Evolutionary conservation across 106 monocot genomes (phyloP).

Genomic region (Acorus calamus): DNA sequence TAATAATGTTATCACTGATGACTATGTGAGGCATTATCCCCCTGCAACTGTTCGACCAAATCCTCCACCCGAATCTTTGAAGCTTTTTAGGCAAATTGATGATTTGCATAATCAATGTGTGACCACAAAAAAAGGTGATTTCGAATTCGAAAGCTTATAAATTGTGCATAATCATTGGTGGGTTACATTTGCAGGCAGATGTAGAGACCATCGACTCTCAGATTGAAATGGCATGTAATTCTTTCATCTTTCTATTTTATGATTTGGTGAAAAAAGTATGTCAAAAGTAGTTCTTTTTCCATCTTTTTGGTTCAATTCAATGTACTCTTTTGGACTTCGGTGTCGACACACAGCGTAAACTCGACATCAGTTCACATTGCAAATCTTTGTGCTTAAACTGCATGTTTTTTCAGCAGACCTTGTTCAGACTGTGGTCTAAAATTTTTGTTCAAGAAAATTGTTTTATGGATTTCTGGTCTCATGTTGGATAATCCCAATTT

Average conservation of each 20-base stretch:
- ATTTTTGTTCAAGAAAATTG: too few relatives aligned
- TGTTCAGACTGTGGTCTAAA: too few relatives aligned
- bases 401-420: too few relatives aligned
- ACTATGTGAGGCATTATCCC: slow-evolving; percentile 1
- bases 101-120: slow-evolving; percentile 32
- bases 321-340: too few relatives aligned
- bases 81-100: slow-evolving; percentile 34
- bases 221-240: not conserved
- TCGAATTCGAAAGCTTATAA: slow-evolving; percentile 7
- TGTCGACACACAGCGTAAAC: too few relatives aligned
- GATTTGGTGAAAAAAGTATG: too few relatives aligned
- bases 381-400: too few relatives aligned
- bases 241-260: not conserved
- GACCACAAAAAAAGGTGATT: slow-evolving; percentile 31
- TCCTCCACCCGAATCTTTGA: slow-evolving; percentile 28
- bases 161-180: not conserved
- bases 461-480: too few relatives aligned
- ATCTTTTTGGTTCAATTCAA: slow-evolving; percentile 15
- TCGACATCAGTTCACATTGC: too few relatives aligned
- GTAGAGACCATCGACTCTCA: not conserved
- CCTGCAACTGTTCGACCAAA: slow-evolving; percentile 39
- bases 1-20: too few relatives aligned
- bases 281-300: not conserved
- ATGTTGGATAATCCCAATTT: too few relatives aligned
- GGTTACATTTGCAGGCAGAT: slow-evolving; percentile 7